phyloP scores from a whole-genome alignment of 202 grass and related monocot species.

The Schoenoplectus tabernaemontani region DNA sequence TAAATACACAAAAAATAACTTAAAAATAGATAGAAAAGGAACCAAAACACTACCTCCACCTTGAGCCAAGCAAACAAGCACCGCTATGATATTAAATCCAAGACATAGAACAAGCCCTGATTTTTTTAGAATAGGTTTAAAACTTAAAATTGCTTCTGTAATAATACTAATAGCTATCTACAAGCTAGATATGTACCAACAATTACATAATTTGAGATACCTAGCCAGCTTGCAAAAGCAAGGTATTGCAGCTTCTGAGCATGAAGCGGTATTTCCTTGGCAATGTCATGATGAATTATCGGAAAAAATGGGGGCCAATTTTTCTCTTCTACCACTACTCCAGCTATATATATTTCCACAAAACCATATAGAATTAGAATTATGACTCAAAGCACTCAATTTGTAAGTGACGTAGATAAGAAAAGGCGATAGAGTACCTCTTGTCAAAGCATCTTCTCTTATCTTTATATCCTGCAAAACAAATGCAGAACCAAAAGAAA shows the following conservation, averaged over 20 bases:
- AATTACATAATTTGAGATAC: constrained; percentile 29
- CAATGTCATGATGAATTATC: constrained; percentile 86
- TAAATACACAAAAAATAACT: background rate
- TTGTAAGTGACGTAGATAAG: background rate
- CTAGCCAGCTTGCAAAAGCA: constrained; percentile 91
- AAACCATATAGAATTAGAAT: constrained; percentile 4
- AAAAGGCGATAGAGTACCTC: constrained; percentile 38
- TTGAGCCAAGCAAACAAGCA: constrained; percentile 55
- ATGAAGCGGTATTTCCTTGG: constrained; percentile 76
- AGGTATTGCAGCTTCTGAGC: constrained; percentile 72
- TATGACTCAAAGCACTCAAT: background rate
- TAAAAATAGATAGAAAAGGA: background rate
- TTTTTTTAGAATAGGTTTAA: constrained; percentile 8
- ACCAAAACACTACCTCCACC: constrained; percentile 44
- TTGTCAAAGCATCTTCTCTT: constrained; percentile 73
- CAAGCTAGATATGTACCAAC: background rate
- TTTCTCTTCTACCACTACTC: constrained; percentile 61
- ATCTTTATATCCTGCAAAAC: constrained; percentile 62
- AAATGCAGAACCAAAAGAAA: constrained; percentile 16
- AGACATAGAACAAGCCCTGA: constrained; percentile 70
- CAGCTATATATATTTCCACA: constrained; percentile 32
- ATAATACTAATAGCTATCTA: background rate
- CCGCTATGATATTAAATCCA: constrained; percentile 62
- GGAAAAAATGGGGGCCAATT: constrained; percentile 80
- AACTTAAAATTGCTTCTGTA: background rate